These are phyloP conservation scores for Claviceps fusiformis DNA, from an alignment of 2,329 filamentous ascomycete genomes.

Conservation along the genomic window DNA sequence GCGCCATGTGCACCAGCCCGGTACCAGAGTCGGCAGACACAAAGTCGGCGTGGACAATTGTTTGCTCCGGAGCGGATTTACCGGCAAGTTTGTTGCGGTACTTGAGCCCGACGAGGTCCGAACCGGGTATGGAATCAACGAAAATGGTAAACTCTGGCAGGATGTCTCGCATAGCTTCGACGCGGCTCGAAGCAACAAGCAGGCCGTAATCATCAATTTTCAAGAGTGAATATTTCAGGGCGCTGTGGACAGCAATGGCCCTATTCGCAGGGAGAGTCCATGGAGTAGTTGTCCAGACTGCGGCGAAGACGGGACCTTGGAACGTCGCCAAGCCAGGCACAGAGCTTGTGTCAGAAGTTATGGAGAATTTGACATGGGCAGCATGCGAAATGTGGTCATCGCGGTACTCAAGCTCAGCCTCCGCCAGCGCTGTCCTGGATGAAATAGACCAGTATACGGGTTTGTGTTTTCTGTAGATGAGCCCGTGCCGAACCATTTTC, in stretches of 20 bases:
- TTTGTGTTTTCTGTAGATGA: constrained; percentile 68
- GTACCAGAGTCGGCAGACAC: constrained; percentile 85
- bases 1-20: constrained; percentile 86
- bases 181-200: constrained; percentile 57
- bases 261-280: constrained; percentile 94
- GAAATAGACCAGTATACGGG: constrained; percentile 81
- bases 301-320: constrained; percentile 48
- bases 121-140: constrained; percentile 45
- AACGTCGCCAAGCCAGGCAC: constrained; percentile 24
- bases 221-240: constrained; percentile 61
- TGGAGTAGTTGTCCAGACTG: constrained; percentile 97
- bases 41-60: constrained; percentile 73
- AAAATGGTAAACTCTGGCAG: constrained; percentile 41
- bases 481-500: constrained; percentile 55
- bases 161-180: constrained; percentile 42
- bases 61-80: constrained; percentile 40
- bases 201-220: constrained; percentile 43
- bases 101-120: constrained; percentile 47
- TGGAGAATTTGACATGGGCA: constrained; percentile 69
- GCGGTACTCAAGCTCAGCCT: constrained; percentile 74
- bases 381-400: constrained; percentile 58
- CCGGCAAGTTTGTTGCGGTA: constrained; percentile 62
- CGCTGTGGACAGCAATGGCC: constrained; percentile 68
- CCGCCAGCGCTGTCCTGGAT: constrained; percentile 64
- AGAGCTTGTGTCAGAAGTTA: constrained; percentile 30